Evolutionary conservation across 2,329 filamentous ascomycete genomes (phyloP), one percentile per base, ranked within the genome.

Genomic region (Didymosphaeria variabile): DNA sequence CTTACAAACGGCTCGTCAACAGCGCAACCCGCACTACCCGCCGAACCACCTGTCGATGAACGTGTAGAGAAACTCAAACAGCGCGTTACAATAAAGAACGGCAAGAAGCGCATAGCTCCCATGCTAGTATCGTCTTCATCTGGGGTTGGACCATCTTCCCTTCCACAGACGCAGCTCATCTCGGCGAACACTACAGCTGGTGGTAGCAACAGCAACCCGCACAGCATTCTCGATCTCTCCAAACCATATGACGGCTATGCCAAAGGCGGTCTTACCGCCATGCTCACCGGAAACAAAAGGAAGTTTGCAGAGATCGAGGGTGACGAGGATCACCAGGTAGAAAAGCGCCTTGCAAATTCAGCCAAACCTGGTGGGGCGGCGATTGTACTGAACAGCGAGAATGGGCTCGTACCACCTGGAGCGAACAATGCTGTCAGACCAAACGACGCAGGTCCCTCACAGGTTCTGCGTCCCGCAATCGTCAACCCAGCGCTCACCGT

Each of bases 201-300:
- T 2, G 80, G 85, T 0, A 88, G 90, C 61, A 87, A 86, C 59
- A 93, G 95, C 65, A 85, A 89, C 0, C 93, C 93, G 0, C 91
- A 94, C 70, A 91, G 91, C 12, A 89, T 94, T 21, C 81, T 99
- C 9, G 95, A 99, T 77, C 84, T 99, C 2, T 95, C 92, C 17
- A 97, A 95, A 72, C 95, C 95, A 0, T 97, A 94, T 65, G 94
- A 99, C 68, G 94, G 94, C 1, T 84, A 98, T 45, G 95, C 95
- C 0, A 93, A 91, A 75, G 95, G 95, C 26, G 95, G 95, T 2
- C 85, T 99, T 19, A 88, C 92, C 1, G 86, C 92, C 2, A 87
- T 99, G 81, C 82, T 99, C 1, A 86, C 98, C 21, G 95, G 95
- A 0, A 99, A 97, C 76, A 99, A 98, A 80, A 87, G 95, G 29